Conservation (phyloP, 768 basidiomycete genomes). For the Phallus indusiatus region DNA sequence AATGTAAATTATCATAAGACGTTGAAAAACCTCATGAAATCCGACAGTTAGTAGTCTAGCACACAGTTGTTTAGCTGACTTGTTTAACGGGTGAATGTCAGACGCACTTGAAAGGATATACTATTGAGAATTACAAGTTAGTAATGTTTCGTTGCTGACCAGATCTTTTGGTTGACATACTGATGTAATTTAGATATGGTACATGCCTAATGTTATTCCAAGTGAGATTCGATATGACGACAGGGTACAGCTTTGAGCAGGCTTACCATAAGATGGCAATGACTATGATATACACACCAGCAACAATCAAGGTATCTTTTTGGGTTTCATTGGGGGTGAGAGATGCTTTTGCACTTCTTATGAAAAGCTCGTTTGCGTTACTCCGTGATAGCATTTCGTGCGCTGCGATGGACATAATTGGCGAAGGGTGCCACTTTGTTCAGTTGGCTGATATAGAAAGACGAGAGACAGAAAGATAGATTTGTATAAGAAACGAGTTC, state of each 20-base stretch:
- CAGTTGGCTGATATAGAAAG: neutral
- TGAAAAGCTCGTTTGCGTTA: neutral
- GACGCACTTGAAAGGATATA: conserved; percentile 86
- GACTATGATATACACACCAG: conserved; percentile 59
- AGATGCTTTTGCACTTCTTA: conserved; percentile 3
- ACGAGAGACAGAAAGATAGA: neutral
- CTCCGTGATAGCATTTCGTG: neutral
- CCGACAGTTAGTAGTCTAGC: conserved; percentile 75
- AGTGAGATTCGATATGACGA: conserved; percentile 7
- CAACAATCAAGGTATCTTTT: conserved; percentile 68
- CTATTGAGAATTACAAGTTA: conserved; percentile 27
- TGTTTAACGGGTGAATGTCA: conserved; percentile 4
- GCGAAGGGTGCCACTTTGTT: neutral
- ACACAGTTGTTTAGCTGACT: conserved; percentile 5
- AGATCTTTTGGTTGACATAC: conserved; percentile 35
- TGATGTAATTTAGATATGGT: conserved; percentile 59
- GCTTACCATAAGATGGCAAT: conserved; percentile 74
- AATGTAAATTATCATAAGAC: neutral
- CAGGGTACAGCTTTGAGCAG: conserved; percentile 14
- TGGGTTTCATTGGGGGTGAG: conserved; percentile 67
- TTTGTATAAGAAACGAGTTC: neutral
- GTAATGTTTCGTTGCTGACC: neutral
- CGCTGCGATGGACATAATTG: neutral
- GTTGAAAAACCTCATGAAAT: conserved; percentile 62
- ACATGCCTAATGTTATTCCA: conserved; percentile 53